Evolutionary conservation across 352 stramenopile species (phyloP), one percentile per base, ranked within the genome.

Genomic region (Globisporangium okanoganense): DNA sequence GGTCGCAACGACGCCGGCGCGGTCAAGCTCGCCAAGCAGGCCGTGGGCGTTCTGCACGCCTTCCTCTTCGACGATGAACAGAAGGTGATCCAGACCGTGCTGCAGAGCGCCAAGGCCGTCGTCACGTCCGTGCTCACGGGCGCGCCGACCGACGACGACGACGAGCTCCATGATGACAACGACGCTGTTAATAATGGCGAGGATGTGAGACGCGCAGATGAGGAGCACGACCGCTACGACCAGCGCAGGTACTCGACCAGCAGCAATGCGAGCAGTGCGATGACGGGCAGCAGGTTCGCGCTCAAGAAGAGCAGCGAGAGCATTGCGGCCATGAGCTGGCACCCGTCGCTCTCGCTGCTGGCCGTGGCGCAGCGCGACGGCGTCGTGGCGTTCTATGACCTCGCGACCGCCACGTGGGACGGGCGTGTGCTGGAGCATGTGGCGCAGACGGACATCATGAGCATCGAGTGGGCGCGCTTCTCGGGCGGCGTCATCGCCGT

Each of bases 1-100:
- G 67, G 71, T 49, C 70, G 71, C 50, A 61, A 71, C 31, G 71
- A 73, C 13, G 70, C 76, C 2, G 73, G 79, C 25, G 76, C 71
- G 4, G 50, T 83, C 36, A 67, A 54, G 48, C 67, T 92, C 38
- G 41, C 82, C 18, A 82, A 78, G 44, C 76, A 66, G 16, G 58
- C 51, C 1, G 36, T 70, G 3, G 54, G 60, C 5, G 61, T 61
- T 0, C 41, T 67, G 38, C 70, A 70, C 22, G 70, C 66, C 10
- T 88, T 90, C 45, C 70, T 90, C 22, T 53, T 87, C 35, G 78
- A 87, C 16, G 82, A 92, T 43, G 82, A 92, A 65, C 64, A 82
- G 45, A 57, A 65, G 43, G 72, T 92, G 45, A 67, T 87, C 44
- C 70, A 76, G 9, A 40, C 56, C 25, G 64, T 75, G 24, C 27